Conservation (phyloP, 2,329 filamentous ascomycete species). For the Didymella pinodella region DNA sequence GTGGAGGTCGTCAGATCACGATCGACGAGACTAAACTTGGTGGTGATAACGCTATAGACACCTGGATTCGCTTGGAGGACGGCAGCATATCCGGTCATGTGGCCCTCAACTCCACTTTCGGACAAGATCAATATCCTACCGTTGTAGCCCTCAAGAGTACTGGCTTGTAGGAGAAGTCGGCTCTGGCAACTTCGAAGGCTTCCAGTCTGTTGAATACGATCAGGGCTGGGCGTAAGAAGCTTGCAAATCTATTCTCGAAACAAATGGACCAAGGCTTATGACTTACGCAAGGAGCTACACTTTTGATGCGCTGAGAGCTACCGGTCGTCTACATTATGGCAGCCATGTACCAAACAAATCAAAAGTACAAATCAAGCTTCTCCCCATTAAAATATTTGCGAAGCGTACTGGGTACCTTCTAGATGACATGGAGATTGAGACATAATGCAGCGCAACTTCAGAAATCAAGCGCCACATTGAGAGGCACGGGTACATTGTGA, state of each 20-base stretch:
- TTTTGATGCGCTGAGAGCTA: not conserved
- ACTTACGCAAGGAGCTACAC: not conserved
- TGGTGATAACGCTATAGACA: conserved; percentile 57
- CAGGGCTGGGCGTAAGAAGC: not conserved
- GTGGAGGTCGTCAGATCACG: conserved; percentile 66
- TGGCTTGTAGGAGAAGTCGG: conserved; percentile 4
- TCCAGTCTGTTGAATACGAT: conserved; percentile 2
- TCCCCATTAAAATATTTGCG: not conserved
- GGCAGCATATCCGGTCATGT: conserved; percentile 62
- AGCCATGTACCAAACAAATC: not conserved
- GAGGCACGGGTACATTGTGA: too few species aligned
- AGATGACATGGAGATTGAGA: not conserved
- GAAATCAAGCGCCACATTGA: not conserved
- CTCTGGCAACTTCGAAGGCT: not conserved
- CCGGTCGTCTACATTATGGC: not conserved
- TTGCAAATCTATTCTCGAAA: not conserved
- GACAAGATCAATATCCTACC: conserved; percentile 61
- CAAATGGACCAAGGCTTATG: not conserved
- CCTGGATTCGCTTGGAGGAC: conserved; percentile 69
- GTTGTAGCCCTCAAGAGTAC: conserved; percentile 21
- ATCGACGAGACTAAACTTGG: conserved; percentile 56
- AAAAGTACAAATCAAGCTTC: not conserved
- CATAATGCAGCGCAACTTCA: not conserved
- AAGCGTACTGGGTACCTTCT: not conserved
- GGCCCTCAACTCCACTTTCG: conserved; percentile 67